phyloP scores from a whole-genome alignment of 1,139 yeast species.

The Candida sanyaensis region DNA sequence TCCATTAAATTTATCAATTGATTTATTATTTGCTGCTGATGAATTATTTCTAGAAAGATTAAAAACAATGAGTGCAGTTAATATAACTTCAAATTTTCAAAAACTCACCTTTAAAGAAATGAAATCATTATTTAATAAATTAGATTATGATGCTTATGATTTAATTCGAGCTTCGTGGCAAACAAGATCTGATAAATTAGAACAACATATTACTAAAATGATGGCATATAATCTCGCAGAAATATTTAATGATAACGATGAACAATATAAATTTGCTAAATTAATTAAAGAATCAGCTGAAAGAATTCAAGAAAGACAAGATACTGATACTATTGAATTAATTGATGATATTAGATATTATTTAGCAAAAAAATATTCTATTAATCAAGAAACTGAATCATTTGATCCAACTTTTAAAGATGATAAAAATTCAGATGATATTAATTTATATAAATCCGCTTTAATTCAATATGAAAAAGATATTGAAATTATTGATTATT shows the following conservation, averaged over 20 bases:
- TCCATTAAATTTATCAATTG: constrained; percentile 52
- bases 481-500: constrained; percentile 42
- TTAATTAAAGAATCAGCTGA: constrained; percentile 50
- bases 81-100: constrained; percentile 45
- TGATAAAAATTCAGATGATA: constrained; percentile 23
- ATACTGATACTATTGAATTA: constrained; percentile 77
- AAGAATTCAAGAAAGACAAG: constrained; percentile 62
- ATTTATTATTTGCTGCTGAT: constrained; percentile 61
- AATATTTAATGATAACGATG: constrained; percentile 35
- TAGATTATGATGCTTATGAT: constrained; percentile 51
- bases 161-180: constrained; percentile 69
- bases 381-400: constrained; percentile 31
- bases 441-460: constrained; percentile 33
- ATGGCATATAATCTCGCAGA: constrained; percentile 52
- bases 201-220: constrained; percentile 59
- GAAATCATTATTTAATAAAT: constrained; percentile 15
- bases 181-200: constrained; percentile 63
- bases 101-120: constrained; percentile 24
- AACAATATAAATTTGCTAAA: constrained; percentile 18
- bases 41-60: constrained; percentile 61
- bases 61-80: constrained; percentile 65
- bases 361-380: constrained; percentile 49
- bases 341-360: constrained; percentile 77
- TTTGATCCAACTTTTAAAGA: constrained; percentile 26
- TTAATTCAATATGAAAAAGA: constrained; percentile 29